Percentiles rank a stretch among this genome's conserved stretches.
Evolutionary conservation across 164 flowering plant genomes (phyloP).

Genomic region (Macadamia integrifolia): DNA sequence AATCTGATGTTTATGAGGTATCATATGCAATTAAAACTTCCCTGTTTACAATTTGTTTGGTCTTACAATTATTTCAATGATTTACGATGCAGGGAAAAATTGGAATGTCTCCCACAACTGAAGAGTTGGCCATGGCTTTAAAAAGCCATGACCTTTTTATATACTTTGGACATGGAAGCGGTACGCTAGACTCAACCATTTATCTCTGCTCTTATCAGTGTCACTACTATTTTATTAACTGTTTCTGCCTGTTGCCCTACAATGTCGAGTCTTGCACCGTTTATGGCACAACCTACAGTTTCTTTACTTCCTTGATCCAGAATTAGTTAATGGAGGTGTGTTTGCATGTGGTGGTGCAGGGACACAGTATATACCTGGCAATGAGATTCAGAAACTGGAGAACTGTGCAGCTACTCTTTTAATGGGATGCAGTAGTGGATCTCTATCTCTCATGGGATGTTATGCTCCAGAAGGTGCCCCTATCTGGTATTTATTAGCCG

Average conservation of each 20-base stretch:
- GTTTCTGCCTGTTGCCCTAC: background rate
- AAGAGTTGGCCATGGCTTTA: constrained; percentile 65
- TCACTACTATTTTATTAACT: background rate
- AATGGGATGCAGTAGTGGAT: constrained; percentile 98
- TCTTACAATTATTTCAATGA: background rate
- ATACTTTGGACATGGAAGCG: constrained; percentile 97
- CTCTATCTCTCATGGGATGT: constrained; percentile 47
- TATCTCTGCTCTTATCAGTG: background rate
- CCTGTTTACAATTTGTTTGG: background rate
- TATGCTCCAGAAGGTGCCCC: constrained; percentile 76
- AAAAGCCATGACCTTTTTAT: constrained; percentile 76
- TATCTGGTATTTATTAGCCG: constrained; percentile 70
- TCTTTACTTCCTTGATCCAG: background rate
- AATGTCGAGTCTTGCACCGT: background rate
- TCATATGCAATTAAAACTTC: background rate
- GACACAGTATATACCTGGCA: constrained; percentile 59
- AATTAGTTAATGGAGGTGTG: background rate
- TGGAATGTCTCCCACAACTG: constrained; percentile 63
- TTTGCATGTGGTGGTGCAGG: constrained; percentile 40
- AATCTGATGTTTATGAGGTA: too few relatives aligned
- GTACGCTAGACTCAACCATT: constrained; percentile 34
- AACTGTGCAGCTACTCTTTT: constrained; percentile 83
- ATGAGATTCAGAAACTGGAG: constrained; percentile 65
- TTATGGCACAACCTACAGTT: background rate
- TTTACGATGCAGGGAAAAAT: constrained; percentile 61